Percentiles rank a stretch among this genome's conserved stretches.
Evolutionary conservation across 176 grass and related monocot species (phyloP).

Genomic region (Rhynchospora pubera): DNA sequence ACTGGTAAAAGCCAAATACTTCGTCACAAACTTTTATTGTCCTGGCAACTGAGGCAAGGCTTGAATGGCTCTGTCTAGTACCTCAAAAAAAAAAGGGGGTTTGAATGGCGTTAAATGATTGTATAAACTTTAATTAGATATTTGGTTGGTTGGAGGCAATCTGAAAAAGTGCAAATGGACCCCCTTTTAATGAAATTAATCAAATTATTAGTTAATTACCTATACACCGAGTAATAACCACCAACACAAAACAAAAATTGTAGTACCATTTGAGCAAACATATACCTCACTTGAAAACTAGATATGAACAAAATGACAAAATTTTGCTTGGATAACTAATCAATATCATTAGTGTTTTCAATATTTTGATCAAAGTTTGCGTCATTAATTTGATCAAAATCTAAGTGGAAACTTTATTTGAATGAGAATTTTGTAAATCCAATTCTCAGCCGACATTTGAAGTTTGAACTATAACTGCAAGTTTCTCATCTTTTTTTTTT

Average conservation of each 20-base stretch:
- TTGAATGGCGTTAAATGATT: not conserved
- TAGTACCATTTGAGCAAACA: not conserved
- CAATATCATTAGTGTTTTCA: not conserved
- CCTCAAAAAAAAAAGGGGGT: no score
- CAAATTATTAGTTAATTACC: not conserved
- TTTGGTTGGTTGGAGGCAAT: not conserved
- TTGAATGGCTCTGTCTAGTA: not conserved
- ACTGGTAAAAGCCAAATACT: no score
- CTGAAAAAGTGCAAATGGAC: constrained; percentile 3
- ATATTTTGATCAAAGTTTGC: not conserved
- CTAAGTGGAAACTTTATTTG: not conserved
- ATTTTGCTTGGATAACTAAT: not conserved
- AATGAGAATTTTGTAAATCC: not conserved
- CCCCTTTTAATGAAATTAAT: not conserved
- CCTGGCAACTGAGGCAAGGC: not conserved
- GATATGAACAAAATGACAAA: not conserved
- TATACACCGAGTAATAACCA: not conserved
- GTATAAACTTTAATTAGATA: not conserved
- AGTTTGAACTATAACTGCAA: not conserved
- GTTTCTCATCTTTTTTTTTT: not conserved
- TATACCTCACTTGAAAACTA: not conserved
- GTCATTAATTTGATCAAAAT: not conserved
- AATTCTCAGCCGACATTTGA: not conserved
- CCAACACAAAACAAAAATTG: not conserved
- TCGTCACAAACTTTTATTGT: not conserved